Percentiles rank a stretch among this genome's conserved stretches.
Evolutionary conservation across 1,284 basidiomycete genomes (phyloP).

Genomic region (Exobasidium cylindrosporum): DNA sequence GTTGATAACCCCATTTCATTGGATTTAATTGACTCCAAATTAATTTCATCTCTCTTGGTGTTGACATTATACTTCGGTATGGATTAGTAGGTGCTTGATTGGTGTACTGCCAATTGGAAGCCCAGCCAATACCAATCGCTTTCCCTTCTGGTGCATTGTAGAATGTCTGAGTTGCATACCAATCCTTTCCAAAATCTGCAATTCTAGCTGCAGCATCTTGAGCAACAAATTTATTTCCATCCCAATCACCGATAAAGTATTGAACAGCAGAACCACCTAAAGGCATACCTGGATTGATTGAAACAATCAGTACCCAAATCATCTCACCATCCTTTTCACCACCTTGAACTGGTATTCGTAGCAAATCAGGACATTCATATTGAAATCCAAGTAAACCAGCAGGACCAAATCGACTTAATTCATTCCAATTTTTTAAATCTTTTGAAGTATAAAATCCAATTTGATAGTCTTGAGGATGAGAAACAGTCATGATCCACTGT

Average conservation of each 20-base stretch:
- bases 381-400: constrained; percentile 48
- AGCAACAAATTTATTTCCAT: constrained; percentile 55
- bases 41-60: constrained; percentile 49
- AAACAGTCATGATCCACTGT: constrained; percentile 58
- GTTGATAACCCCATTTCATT: constrained; percentile 44
- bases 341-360: constrained; percentile 52
- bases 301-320: constrained; percentile 36
- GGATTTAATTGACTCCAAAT: constrained; percentile 45
- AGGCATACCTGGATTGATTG: constrained; percentile 46
- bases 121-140: constrained; percentile 56
- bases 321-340: constrained; percentile 39
- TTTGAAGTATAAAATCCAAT: constrained; percentile 56
- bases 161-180: constrained; percentile 57
- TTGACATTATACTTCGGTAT: constrained; percentile 56
- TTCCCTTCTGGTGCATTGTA: constrained; percentile 40
- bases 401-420: constrained; percentile 53
- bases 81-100: constrained; percentile 55
- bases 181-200: constrained; percentile 57
- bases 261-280: constrained; percentile 55
- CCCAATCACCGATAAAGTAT: constrained; percentile 57
- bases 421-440: constrained; percentile 57
- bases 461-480: constrained; percentile 53
- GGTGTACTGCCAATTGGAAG: constrained; percentile 58
- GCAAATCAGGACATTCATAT: constrained; percentile 56
- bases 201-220: constrained; percentile 50